These are phyloP conservation scores for Skeletonema potamos DNA, from an alignment of 108 stramenopile species.

Conservation along the genomic window DNA sequence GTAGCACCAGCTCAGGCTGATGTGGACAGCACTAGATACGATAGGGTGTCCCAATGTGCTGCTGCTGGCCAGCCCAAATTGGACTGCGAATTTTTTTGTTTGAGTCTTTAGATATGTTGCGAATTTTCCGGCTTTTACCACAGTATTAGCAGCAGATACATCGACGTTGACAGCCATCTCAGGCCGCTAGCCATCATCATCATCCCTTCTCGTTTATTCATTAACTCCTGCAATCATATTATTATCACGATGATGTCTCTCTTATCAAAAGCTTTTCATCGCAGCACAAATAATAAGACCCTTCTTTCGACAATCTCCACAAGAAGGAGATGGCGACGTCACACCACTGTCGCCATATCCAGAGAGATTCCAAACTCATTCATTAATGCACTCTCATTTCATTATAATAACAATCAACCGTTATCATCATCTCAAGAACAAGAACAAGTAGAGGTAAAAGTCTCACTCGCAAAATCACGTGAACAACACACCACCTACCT, in stretches of 20 bases:
- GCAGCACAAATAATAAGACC: background rate
- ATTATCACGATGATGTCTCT: background rate
- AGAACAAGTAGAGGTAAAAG: background rate
- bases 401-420: background rate
- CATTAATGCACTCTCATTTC: slow-evolving; percentile 44
- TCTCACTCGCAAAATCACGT: slow-evolving; percentile 33
- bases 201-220: no score
- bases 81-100: no score
- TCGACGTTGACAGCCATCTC: no score
- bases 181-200: no score
- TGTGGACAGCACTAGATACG: no score
- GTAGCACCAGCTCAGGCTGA: no score
- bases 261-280: background rate
- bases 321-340: background rate
- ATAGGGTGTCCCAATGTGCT: no score
- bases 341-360: slow-evolving; percentile 52
- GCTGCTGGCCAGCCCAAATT: no score
- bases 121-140: no score
- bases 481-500: slow-evolving; percentile 52
- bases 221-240: no score
- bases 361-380: slow-evolving; percentile 58
- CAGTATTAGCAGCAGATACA: no score
- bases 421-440: background rate
- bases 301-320: background rate
- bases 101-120: no score